phyloP scores from a whole-genome alignment of 192 early-diverging fungal species.

The Linnemannia schmuckeri region DNA sequence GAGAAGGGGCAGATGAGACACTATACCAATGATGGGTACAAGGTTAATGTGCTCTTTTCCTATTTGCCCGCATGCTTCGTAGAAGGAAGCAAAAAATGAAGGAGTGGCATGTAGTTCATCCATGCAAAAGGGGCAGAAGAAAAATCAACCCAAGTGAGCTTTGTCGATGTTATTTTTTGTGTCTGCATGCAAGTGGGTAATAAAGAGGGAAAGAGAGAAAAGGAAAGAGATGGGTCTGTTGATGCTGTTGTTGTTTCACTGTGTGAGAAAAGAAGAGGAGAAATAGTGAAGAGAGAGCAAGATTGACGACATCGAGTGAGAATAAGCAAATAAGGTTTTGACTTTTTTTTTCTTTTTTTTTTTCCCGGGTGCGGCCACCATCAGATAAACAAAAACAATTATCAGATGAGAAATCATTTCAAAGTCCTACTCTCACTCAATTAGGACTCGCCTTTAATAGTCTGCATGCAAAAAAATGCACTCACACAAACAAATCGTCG shows the following conservation, averaged over 20 bases:
- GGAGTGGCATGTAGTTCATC: neutral
- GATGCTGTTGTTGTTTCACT: neutral
- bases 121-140: neutral
- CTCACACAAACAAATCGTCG: neutral
- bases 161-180: neutral
- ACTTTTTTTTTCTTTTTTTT: neutral
- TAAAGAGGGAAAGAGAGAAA: neutral
- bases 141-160: neutral
- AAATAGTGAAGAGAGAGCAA: neutral
- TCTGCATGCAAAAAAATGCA: neutral
- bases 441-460: neutral
- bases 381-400: neutral
- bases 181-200: neutral
- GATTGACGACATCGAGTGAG: neutral
- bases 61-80: neutral
- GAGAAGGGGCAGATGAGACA: neutral
- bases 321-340: neutral
- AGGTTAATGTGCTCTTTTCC: neutral
- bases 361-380: slow-evolving; percentile 7
- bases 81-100: neutral
- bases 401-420: neutral
- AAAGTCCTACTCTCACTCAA: neutral
- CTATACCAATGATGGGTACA: neutral
- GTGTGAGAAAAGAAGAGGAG: neutral
- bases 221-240: neutral